Evolutionary conservation across 164 flowering plant species (phyloP).

Genomic region (Magnolia sinica): DNA sequence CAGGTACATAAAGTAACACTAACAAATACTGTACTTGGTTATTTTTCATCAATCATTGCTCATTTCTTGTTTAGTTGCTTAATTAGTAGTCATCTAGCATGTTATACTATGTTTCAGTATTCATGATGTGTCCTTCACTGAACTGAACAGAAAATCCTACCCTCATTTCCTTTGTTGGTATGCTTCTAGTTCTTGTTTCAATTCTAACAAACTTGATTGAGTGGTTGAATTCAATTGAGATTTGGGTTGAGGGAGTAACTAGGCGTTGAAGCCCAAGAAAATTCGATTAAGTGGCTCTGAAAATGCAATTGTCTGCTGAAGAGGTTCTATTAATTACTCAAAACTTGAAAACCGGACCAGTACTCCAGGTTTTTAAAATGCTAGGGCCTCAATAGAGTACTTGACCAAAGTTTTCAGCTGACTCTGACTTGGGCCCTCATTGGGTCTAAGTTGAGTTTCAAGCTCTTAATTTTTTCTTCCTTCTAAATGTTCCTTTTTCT

Average conservation of each 20-base stretch:
- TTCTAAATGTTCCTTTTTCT: neutral
- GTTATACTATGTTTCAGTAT: neutral
- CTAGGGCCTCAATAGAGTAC: neutral
- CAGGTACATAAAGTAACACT: constrained; percentile 41
- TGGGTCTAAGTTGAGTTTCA: neutral
- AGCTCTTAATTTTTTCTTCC: neutral
- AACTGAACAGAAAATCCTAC: too few species aligned
- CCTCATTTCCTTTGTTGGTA: too few species aligned
- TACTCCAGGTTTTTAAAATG: neutral
- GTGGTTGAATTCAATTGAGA: neutral
- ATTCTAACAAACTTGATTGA: neutral
- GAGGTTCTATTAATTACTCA: neutral
- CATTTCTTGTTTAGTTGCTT: neutral
- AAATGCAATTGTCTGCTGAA: too few species aligned
- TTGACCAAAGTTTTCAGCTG: neutral
- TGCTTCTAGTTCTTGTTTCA: neutral
- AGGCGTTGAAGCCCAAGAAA: too few species aligned
- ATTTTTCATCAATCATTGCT: neutral
- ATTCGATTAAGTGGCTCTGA: too few species aligned
- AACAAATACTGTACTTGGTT: too few species aligned
- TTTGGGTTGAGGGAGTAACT: neutral
- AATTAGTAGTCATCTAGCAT: neutral
- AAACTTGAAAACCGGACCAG: neutral
- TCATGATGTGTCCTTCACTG: neutral
- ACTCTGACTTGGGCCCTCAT: neutral